Evolutionary conservation across 768 basidiomycete genomes (phyloP).

Genomic region (Naganishia friedmannii): DNA sequence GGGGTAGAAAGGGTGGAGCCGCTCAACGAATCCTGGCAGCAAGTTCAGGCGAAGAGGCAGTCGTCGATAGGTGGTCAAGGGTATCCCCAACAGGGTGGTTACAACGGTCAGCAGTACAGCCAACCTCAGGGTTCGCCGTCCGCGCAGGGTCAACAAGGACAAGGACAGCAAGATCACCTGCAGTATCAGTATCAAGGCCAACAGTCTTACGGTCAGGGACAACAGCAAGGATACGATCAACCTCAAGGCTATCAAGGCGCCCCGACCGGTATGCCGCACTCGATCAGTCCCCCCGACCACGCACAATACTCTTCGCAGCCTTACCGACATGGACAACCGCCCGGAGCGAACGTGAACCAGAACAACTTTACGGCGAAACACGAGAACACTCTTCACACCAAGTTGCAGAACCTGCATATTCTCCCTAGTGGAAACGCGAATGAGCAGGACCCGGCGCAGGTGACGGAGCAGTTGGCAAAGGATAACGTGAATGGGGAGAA

Average conservation of each 20-base stretch:
- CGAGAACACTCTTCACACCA: conserved; percentile 20
- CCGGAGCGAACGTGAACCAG: conserved; percentile 3
- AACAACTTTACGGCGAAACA: conserved; percentile 2
- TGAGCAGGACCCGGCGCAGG: neutral
- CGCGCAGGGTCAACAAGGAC: conserved; percentile 12
- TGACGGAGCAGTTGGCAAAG: conserved; percentile 3
- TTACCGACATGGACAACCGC: neutral
- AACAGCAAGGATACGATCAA: conserved; percentile 1
- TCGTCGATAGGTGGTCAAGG: conserved; percentile 4
- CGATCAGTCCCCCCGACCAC: neutral
- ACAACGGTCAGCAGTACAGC: neutral
- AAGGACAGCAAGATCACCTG: conserved; percentile 8
- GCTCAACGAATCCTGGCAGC: conserved; percentile 14
- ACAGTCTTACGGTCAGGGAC: conserved; percentile 1
- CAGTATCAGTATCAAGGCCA: conserved; percentile 8
- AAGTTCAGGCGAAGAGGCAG: neutral
- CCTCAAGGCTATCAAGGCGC: neutral
- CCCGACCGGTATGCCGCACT: neutral
- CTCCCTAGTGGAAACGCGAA: neutral
- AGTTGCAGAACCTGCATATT: conserved; percentile 11
- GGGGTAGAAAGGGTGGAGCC: conserved; percentile 23
- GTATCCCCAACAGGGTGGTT: neutral
- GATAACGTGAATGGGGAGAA: conserved; percentile 17
- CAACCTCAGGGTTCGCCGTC: neutral
- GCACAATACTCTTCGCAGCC: neutral